Conservation (phyloP, 2,329 filamentous ascomycete genomes). For the Sclerotinia nivalis region DNA sequence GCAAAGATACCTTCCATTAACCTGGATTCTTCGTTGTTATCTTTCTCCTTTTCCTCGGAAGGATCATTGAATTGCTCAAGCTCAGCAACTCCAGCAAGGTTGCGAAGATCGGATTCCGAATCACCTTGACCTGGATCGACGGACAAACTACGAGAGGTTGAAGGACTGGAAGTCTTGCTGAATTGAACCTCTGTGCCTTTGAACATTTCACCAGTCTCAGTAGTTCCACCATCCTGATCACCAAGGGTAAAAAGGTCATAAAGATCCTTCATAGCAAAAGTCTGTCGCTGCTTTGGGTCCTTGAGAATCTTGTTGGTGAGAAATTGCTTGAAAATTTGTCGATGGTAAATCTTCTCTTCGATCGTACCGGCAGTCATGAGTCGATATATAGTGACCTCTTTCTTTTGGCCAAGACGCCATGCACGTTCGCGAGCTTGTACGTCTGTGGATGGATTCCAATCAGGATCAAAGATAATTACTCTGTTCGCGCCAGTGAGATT, state of each 20-base stretch:
- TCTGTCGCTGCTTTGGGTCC: slow-evolving; percentile 89
- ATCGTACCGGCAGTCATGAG: slow-evolving; percentile 98
- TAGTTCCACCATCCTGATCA: slow-evolving; percentile 65
- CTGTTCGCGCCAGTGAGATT: slow-evolving; percentile 94
- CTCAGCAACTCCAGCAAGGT: slow-evolving; percentile 61
- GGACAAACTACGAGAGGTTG: slow-evolving; percentile 25
- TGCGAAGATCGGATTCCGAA: slow-evolving; percentile 50
- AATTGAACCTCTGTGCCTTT: slow-evolving; percentile 79
- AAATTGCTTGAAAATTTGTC: slow-evolving; percentile 98
- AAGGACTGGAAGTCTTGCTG: slow-evolving; percentile 43
- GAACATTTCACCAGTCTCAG: slow-evolving; percentile 85
- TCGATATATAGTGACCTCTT: slow-evolving; percentile 92
- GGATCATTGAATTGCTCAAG: slow-evolving; percentile 62
- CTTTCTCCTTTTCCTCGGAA: slow-evolving; percentile 44
- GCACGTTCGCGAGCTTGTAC: slow-evolving; percentile 92
- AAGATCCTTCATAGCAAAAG: slow-evolving; percentile 84
- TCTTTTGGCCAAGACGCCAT: slow-evolving; percentile 93
- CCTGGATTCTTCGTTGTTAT: slow-evolving; percentile 63
- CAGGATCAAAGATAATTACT: slow-evolving; percentile 97
- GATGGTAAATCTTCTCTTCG: slow-evolving; percentile 98
- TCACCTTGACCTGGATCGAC: slow-evolving; percentile 32
- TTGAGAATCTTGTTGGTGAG: slow-evolving; percentile 94
- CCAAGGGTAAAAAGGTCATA: slow-evolving; percentile 88
- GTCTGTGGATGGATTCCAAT: slow-evolving; percentile 98
- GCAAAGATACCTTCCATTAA: slow-evolving; percentile 90